Percentiles rank a stretch among this genome's conserved stretches.
phyloP scores from a whole-genome alignment of 495 filamentous ascomycete species.

The Talaromyces nanjingensis region DNA sequence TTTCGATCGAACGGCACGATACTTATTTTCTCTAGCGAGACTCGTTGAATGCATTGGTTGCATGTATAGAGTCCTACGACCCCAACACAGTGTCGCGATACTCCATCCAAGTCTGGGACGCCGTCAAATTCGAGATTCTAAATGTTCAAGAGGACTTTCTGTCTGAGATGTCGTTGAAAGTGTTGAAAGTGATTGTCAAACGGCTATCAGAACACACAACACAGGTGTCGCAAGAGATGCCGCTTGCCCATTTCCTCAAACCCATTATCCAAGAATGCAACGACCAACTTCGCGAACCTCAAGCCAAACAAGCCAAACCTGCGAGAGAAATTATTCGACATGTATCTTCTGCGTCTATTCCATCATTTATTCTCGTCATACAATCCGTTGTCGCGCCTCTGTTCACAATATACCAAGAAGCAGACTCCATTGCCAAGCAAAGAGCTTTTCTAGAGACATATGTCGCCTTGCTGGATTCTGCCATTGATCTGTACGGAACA shows the following conservation, averaged over 20 bases:
- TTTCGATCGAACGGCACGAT: background rate
- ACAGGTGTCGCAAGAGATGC: conserved; percentile 39
- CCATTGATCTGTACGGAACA: conserved; percentile 49
- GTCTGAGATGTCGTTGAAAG: conserved; percentile 51
- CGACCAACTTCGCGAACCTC: conserved; percentile 66
- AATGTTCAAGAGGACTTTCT: conserved; percentile 68
- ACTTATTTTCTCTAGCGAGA: conserved; percentile 51
- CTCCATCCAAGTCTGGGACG: conserved; percentile 65
- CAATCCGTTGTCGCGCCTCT: conserved; percentile 52
- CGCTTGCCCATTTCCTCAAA: conserved; percentile 54
- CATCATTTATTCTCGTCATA: conserved; percentile 48
- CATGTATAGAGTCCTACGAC: conserved; percentile 56
- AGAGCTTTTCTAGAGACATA: conserved; percentile 60
- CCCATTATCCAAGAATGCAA: conserved; percentile 65
- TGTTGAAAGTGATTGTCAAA: conserved; percentile 47
- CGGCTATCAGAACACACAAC: conserved; percentile 48
- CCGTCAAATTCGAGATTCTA: conserved; percentile 70
- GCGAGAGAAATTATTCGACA: conserved; percentile 55
- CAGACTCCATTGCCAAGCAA: conserved; percentile 60
- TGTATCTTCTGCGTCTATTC: conserved; percentile 46
- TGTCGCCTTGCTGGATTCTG: conserved; percentile 50
- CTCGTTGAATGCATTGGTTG: conserved; percentile 57
- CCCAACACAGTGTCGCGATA: conserved; percentile 57
- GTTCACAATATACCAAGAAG: conserved; percentile 56
- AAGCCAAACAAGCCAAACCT: conserved; percentile 68